Conservation (phyloP, 1,139 yeast genomes). For the Barnettozyma hawaiiensis region DNA sequence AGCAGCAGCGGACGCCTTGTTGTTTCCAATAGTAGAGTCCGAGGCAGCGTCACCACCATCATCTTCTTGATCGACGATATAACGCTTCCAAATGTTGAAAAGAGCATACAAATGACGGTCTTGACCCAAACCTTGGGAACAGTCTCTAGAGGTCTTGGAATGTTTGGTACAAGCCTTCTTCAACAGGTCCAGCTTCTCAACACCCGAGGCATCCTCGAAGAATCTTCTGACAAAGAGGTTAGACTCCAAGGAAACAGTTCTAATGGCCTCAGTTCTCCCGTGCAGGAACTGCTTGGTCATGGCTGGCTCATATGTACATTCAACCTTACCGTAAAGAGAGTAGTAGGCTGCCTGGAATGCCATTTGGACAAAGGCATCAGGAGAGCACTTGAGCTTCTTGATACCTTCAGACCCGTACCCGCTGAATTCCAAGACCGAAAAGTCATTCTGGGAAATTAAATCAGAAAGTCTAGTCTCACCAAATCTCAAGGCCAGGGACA, state of each 20-base stretch:
- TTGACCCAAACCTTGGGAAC: constrained; percentile 77
- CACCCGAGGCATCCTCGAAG: constrained; percentile 59
- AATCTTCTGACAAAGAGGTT: constrained; percentile 79
- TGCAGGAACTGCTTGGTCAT: constrained; percentile 86
- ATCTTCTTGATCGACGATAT: constrained; percentile 41
- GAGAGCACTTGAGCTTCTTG: constrained; percentile 82
- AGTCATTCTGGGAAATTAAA: constrained; percentile 84
- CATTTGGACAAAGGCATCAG: constrained; percentile 94
- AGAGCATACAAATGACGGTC: constrained; percentile 87
- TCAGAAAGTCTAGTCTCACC: constrained; percentile 89
- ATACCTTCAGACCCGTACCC: constrained; percentile 72
- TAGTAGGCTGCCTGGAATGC: constrained; percentile 91
- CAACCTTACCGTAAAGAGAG: constrained; percentile 87
- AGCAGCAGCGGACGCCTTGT: constrained; percentile 14
- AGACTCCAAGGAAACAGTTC: constrained; percentile 78
- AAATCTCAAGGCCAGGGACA: constrained; percentile 75
- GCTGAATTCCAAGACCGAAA: constrained; percentile 72
- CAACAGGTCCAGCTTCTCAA: constrained; percentile 56
- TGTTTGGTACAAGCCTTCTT: constrained; percentile 69
- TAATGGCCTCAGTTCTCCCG: constrained; percentile 89
- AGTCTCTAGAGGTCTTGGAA: constrained; percentile 57
- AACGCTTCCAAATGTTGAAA: constrained; percentile 84
- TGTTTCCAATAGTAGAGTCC: constrained; percentile 30
- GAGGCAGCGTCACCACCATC: constrained; percentile 22
- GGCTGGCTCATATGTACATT: constrained; percentile 92